phyloP scores from a whole-genome alignment of 1,139 yeast species.

The Candida tropicalis region DNA sequence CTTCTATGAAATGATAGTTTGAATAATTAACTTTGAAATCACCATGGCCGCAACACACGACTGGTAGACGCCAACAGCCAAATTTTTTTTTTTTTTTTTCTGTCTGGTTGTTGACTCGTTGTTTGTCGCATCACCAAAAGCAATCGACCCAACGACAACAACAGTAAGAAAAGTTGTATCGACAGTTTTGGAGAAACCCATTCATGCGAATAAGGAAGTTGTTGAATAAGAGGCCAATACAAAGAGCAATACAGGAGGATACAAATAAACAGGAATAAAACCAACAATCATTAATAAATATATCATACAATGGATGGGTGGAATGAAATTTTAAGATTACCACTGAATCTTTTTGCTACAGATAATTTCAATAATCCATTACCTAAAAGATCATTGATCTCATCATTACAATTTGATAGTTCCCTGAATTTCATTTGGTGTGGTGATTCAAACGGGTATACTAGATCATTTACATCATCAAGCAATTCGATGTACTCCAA shows the following conservation, averaged over 20 bases:
- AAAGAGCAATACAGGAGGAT: not conserved
- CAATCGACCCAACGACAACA: too few species aligned
- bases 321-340: constrained; percentile 34
- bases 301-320: constrained; percentile 40
- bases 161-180: too few species aligned
- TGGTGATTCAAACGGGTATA: constrained; percentile 60
- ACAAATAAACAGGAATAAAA: not conserved
- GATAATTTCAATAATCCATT: constrained; percentile 8
- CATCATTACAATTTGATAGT: constrained; percentile 64
- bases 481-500: constrained; percentile 18
- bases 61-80: too few species aligned
- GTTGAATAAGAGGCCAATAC: too few species aligned
- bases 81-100: too few species aligned
- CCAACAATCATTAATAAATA: constrained; percentile 18
- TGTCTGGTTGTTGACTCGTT: too few species aligned
- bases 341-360: constrained; percentile 8
- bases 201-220: too few species aligned
- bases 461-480: constrained; percentile 33
- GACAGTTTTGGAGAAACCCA: too few species aligned
- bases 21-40: too few species aligned
- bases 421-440: constrained; percentile 80
- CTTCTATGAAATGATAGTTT: too few species aligned
- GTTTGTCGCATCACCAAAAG: too few species aligned
- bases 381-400: constrained; percentile 13
- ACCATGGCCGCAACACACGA: too few species aligned